phyloP scores from a whole-genome alignment of 768 basidiomycete species.

The Galerina marginata region DNA sequence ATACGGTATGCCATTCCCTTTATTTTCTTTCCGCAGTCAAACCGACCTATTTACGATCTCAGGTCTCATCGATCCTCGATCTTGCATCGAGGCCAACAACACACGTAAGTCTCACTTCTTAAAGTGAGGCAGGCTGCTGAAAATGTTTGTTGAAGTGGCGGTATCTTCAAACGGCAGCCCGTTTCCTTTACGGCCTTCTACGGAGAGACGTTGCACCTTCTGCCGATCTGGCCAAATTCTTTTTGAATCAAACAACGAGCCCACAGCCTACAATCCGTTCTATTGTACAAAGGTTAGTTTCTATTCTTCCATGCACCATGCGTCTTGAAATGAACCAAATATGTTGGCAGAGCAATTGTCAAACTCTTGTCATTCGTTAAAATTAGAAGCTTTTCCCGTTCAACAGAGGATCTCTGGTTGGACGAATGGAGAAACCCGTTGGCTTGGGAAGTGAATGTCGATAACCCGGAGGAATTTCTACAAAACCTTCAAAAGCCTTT shows the following conservation, averaged over 20 bases:
- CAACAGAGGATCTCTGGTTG: constrained; percentile 71
- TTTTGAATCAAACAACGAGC: constrained; percentile 69
- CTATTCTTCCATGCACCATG: constrained; percentile 1
- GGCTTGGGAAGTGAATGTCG: constrained; percentile 47
- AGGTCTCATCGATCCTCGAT: constrained; percentile 67
- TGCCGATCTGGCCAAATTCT: constrained; percentile 61
- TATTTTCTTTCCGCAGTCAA: neutral
- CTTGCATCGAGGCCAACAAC: constrained; percentile 66
- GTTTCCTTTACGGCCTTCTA: constrained; percentile 64
- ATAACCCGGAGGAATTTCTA: constrained; percentile 56
- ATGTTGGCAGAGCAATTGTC: constrained; percentile 58
- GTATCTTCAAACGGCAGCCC: constrained; percentile 74
- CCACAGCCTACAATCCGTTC: constrained; percentile 72
- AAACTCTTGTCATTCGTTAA: constrained; percentile 74
- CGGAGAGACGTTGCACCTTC: constrained; percentile 64
- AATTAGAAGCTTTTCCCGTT: constrained; percentile 72
- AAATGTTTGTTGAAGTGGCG: constrained; percentile 63
- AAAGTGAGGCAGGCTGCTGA: constrained; percentile 2
- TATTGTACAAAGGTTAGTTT: constrained; percentile 64
- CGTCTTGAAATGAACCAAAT: neutral
- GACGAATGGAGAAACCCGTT: constrained; percentile 75
- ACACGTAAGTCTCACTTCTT: constrained; percentile 58
- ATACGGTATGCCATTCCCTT: constrained; percentile 46
- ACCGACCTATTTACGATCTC: constrained; percentile 12
- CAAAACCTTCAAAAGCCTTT: constrained; percentile 48